Evolutionary conservation across 352 stramenopile genomes (phyloP), one percentile per base, ranked within the genome.

Genomic region (Phytophthora foliorum): DNA sequence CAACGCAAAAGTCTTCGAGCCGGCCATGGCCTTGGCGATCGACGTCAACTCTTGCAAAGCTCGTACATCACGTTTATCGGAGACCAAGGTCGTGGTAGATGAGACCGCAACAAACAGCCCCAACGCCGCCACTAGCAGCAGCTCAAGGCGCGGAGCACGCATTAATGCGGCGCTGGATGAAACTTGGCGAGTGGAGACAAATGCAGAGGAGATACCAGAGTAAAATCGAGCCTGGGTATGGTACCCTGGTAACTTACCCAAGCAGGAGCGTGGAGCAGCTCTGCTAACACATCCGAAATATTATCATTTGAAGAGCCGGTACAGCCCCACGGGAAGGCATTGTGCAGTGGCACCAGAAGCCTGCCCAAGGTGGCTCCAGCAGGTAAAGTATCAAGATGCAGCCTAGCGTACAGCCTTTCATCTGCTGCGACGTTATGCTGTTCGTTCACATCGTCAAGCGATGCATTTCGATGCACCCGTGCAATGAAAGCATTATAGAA

Each of bases 1-100:
- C 39, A 86, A 60, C 14, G 72, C 75, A 66, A 88, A 88, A 17
- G 67, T 85, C 45, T 74, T 63, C 29, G 80, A 88, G 53, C 70
- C 73, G 6, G 71, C 58, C 31, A 63, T 34, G 2, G 80, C 75
- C 32, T 72, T 64, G 16, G 65, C 51, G 50, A 86, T 84, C 14
- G 67, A 63, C 25, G 64, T 76, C 41, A 68, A 42, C 24, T 36
- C 38, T 29, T 70, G 66, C 13, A 70, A 49, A 27, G 24, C 14
- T 50, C 52, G 29, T 5, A 32, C 24, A 29, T 16, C 32, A 38
- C n/a, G 13, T 29, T 21, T 45, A 53, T 67, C 36, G 65, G 57
- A 67, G 25, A 57, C 50, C 57, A 53, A 59, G 21, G 10, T 24
- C 2, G 52, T 36, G 1, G 51, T 61, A 48, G 6, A 7, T n/a